Conservation (phyloP, 768 basidiomycete genomes). For the Suillus americanus region DNA sequence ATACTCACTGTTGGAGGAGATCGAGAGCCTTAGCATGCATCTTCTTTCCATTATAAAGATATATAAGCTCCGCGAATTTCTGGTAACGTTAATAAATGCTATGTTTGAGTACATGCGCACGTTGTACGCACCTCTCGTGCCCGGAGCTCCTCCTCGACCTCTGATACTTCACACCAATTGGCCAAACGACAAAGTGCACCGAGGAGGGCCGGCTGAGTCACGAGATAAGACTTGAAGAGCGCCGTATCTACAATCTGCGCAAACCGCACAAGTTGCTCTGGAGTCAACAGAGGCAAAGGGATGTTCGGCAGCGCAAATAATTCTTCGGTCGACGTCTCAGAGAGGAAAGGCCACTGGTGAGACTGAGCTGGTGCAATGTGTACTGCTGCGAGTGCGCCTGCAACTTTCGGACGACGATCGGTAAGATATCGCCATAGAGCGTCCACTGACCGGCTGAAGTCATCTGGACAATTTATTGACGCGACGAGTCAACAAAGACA, state of each 20-base stretch:
- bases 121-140: conserved; percentile 62
- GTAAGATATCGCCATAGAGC: conserved; percentile 85
- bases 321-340: conserved; percentile 69
- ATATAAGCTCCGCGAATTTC: conserved; percentile 91
- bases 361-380: conserved; percentile 69
- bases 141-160: conserved; percentile 85
- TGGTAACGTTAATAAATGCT: conserved; percentile 30
- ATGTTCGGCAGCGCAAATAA: conserved; percentile 78
- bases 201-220: conserved; percentile 76
- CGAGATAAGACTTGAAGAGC: conserved; percentile 88
- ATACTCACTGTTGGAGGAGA: conserved; percentile 77
- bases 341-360: conserved; percentile 66
- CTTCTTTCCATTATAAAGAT: conserved; percentile 90
- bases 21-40: conserved; percentile 90
- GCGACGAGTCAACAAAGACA: neutral
- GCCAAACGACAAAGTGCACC: conserved; percentile 86
- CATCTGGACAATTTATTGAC: conserved; percentile 41
- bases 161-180: conserved; percentile 97
- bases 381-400: conserved; percentile 70
- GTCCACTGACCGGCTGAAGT: conserved; percentile 75
- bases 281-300: conserved; percentile 67
- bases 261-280: conserved; percentile 82
- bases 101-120: neutral
- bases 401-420: conserved; percentile 86
- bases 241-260: conserved; percentile 96